Evolutionary conservation across 2,329 filamentous ascomycete species (phyloP).

Genomic region (Sclerotinia nivalis): DNA sequence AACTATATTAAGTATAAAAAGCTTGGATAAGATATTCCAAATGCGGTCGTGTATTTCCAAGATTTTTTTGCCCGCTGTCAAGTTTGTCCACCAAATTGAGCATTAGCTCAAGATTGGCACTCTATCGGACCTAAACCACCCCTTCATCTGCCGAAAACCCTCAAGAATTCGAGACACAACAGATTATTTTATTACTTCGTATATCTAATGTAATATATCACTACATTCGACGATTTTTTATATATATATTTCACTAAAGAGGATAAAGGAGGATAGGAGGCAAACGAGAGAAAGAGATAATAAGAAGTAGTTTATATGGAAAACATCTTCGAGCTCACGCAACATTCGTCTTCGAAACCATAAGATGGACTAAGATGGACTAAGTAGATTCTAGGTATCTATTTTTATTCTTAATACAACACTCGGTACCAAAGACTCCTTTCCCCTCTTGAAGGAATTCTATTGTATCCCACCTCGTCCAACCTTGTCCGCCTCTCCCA

Average conservation of each 20-base stretch:
- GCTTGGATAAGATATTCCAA: background rate
- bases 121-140: conserved; percentile 4
- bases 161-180: conserved; percentile 4
- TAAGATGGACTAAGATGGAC: background rate
- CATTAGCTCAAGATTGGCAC: conserved; percentile 1
- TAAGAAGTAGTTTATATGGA: background rate
- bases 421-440: too few relatives aligned
- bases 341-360: background rate
- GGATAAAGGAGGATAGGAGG: background rate
- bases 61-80: conserved; percentile 2
- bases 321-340: background rate
- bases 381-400: background rate
- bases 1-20: background rate
- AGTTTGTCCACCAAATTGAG: conserved; percentile 3
- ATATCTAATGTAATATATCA: background rate
- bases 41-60: background rate
- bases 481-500: background rate
- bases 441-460: background rate
- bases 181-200: background rate
- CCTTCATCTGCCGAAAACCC: conserved; percentile 16
- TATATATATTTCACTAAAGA: background rate
- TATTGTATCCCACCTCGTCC: background rate
- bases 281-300: background rate
- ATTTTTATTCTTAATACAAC: too few relatives aligned
- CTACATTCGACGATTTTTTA: background rate